Conservation (phyloP, 306 rosid genomes). For the Cercis canadensis region DNA sequence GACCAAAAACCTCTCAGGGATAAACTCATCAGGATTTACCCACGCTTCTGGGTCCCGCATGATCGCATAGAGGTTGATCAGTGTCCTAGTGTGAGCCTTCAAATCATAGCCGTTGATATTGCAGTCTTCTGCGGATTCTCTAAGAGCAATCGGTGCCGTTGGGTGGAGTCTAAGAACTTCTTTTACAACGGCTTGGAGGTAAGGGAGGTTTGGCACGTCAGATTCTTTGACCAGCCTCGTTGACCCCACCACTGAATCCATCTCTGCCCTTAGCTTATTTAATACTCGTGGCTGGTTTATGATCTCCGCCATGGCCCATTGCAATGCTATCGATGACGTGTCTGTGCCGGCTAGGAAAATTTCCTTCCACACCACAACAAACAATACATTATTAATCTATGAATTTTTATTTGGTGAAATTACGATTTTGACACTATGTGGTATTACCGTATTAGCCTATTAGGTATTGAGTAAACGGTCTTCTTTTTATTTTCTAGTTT, state of each 20-base stretch:
- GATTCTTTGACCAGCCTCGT: slow-evolving; percentile 45
- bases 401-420: too few species aligned
- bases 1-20: slow-evolving; percentile 49
- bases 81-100: slow-evolving; percentile 38
- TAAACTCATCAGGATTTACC: slow-evolving; percentile 51
- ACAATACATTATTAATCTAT: too few species aligned
- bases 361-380: slow-evolving; percentile 40
- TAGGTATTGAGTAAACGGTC: too few species aligned
- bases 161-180: slow-evolving; percentile 56
- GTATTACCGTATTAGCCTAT: too few species aligned
- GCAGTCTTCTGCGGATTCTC: slow-evolving; percentile 44
- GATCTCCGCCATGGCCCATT: slow-evolving; percentile 60
- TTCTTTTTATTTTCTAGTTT: too few species aligned
- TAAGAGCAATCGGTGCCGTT: slow-evolving; percentile 43
- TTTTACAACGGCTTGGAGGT: slow-evolving; percentile 49
- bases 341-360: slow-evolving; percentile 56
- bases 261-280: slow-evolving; percentile 44
- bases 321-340: slow-evolving; percentile 46
- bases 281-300: slow-evolving; percentile 42
- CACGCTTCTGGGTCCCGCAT: slow-evolving; percentile 62
- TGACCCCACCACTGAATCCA: slow-evolving; percentile 40
- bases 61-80: slow-evolving; percentile 53
- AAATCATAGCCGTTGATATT: slow-evolving; percentile 48
- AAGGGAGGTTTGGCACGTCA: slow-evolving; percentile 44
- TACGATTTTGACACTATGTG: too few species aligned